Percentiles rank a stretch among this genome's conserved stretches.
phyloP scores from a whole-genome alignment of 2,329 filamentous ascomycete species.

The Emergomyces orientalis region DNA sequence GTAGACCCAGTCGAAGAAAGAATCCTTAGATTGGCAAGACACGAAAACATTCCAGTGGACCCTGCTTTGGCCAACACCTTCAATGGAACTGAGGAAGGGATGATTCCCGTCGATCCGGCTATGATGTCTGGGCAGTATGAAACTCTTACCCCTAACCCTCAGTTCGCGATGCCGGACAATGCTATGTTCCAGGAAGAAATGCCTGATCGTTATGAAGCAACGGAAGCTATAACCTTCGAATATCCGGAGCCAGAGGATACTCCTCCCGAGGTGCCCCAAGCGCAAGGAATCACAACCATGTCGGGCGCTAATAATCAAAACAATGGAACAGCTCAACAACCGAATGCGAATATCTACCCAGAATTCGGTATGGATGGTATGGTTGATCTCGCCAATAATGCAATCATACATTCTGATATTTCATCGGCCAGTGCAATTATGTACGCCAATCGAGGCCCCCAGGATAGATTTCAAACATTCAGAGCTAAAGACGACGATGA shows the following conservation, averaged over 20 bases:
- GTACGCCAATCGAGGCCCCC: neutral
- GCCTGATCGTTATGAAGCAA: slow-evolving; percentile 24
- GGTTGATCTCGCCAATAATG: neutral
- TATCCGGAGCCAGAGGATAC: slow-evolving; percentile 21
- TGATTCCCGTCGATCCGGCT: slow-evolving; percentile 38
- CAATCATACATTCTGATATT: slow-evolving; percentile 5
- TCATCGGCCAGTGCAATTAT: neutral
- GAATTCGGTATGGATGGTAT: neutral
- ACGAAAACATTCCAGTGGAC: slow-evolving; percentile 12
- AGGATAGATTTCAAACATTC: neutral
- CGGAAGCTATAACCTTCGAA: slow-evolving; percentile 28
- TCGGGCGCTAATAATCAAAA: neutral
- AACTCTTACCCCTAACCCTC: slow-evolving; percentile 6
- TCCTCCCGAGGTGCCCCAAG: neutral
- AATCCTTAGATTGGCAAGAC: slow-evolving; percentile 17
- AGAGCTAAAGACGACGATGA: neutral
- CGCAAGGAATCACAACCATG: neutral
- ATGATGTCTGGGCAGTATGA: slow-evolving; percentile 19
- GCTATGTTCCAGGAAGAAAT: slow-evolving; percentile 22
- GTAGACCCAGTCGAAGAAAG: slow-evolving; percentile 33
- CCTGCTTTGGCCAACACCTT: slow-evolving; percentile 8
- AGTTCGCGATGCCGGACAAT: slow-evolving; percentile 22
- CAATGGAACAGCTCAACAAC: neutral
- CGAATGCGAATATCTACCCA: neutral
- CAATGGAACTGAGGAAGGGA: slow-evolving; percentile 16